phyloP scores from a whole-genome alignment of 1,139 yeast genomes.

The Saccharomyces uvarum region DNA sequence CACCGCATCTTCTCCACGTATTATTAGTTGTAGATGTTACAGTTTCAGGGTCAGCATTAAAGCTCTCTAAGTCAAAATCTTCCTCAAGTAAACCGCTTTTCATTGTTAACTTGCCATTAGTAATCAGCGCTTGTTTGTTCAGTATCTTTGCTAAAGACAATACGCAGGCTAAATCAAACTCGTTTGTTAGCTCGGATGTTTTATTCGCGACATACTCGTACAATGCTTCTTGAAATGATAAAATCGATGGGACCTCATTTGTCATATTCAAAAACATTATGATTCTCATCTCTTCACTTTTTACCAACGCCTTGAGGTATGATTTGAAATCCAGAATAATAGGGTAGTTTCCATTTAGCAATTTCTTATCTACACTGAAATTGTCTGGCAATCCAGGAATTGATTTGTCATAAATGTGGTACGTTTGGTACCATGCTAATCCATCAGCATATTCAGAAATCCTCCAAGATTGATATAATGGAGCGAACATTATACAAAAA shows the following conservation, averaged over 20 bases:
- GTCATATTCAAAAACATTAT: constrained; percentile 28
- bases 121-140: constrained; percentile 9
- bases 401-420: constrained; percentile 24
- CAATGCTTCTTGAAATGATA: constrained; percentile 22
- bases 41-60: constrained; percentile 11
- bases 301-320: constrained; percentile 22
- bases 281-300: constrained; percentile 15
- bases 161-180: constrained; percentile 30
- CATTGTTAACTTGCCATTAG: constrained; percentile 12
- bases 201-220: constrained; percentile 25
- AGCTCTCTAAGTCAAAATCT: constrained; percentile 22
- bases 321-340: constrained; percentile 17
- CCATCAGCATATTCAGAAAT: constrained; percentile 25
- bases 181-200: constrained; percentile 17
- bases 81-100: constrained; percentile 31
- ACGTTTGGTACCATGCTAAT: constrained; percentile 34
- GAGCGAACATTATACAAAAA: constrained; percentile 29
- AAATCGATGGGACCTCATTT: constrained; percentile 17
- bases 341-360: constrained; percentile 5
- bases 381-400: constrained; percentile 11
- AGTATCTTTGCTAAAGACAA: constrained; percentile 21
- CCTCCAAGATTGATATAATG: constrained; percentile 25
- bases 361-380: not conserved
- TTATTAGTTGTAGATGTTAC: constrained; percentile 29
- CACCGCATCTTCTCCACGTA: constrained; percentile 34